phyloP scores from a whole-genome alignment of 2,329 filamentous ascomycete genomes.

The Pseudogymnoascus sp. region DNA sequence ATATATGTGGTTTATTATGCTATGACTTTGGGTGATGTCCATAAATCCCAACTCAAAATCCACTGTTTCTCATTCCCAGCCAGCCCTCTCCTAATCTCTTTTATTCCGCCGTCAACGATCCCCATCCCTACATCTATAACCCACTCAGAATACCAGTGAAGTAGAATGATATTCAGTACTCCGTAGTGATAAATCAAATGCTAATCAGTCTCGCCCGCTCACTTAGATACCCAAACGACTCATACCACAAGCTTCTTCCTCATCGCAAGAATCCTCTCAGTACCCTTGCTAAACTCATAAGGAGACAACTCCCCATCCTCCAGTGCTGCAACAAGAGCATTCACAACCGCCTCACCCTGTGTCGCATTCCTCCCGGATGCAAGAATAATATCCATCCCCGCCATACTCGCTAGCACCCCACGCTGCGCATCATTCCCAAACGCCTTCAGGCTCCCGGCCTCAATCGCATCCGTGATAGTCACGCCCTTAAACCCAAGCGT shows the following conservation, averaged over 20 bases:
- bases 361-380: slow-evolving; percentile 25
- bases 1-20: too few species aligned
- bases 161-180: background rate
- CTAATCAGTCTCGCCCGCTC: background rate
- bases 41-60: too few species aligned
- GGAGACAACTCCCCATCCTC: background rate
- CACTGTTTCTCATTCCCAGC: too few species aligned
- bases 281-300: background rate
- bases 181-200: background rate
- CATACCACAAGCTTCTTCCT: background rate
- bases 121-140: too few species aligned
- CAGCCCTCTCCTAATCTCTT: too few species aligned
- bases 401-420: slow-evolving; percentile 23
- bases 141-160: background rate
- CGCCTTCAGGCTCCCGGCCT: slow-evolving; percentile 22
- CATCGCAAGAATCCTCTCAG: background rate
- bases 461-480: slow-evolving; percentile 29
- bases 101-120: too few species aligned
- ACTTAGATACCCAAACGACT: background rate
- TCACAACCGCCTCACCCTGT: slow-evolving; percentile 20
- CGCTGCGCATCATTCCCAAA: slow-evolving; percentile 23
- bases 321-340: background rate
- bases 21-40: too few species aligned
- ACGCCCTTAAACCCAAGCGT: slow-evolving; percentile 26
- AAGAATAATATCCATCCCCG: slow-evolving; percentile 29